Evolutionary conservation across 1,284 basidiomycete genomes (phyloP), one percentile per base, ranked within the genome.

Genomic region (Entoloma clypeatum): DNA sequence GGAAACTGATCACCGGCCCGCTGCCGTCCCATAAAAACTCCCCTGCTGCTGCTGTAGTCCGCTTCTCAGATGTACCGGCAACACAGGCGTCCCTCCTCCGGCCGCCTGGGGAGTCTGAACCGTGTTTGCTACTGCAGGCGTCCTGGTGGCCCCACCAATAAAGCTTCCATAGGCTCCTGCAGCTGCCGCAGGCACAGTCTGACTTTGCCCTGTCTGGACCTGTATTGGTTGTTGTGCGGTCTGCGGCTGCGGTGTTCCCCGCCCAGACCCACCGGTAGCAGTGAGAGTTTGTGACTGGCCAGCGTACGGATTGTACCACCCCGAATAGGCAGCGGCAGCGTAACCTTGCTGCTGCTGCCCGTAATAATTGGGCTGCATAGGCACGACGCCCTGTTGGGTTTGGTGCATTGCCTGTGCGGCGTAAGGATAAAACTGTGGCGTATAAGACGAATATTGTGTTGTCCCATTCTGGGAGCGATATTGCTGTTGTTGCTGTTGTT

Each of bases 231-330:
- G 13, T 14, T 14, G 17, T 28, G 37, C 27, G 10, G 25, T 47
- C 17, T 48, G 57, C 4, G 73, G 68, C 41, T 75, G 73, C 2
- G 76, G 76, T 7, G 78, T 79, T 7, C 65, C 73, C 26, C 66
- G 63, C 31, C 73, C 73, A 3, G 75, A 71, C 21, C 59, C 48
- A 13, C 54, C 53, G 16, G 52, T 54, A 23, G 49, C 28, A 9
- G n/a, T n/a, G 14, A 24, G 17, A 27, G 5, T 24, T 7, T 17
- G 18, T 8, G 13, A n/a, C 25, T 37, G 36, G 30, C 30, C 14
- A 29, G 22, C 60, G 60, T 59, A 60, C 60, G 57, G 30, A 26
- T 52, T 62, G 52, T 65, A 67, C 64, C 65, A 69, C 9, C 49
- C 51, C 28, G 62, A 56, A 39, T 63, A 67, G 13, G 57, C 59